A percentile compares a stretch with the other conserved stretches of the same genome.
Evolutionary conservation across 2,329 filamentous ascomycete species (phyloP).

Genomic region (Penicillium sumatraense): DNA sequence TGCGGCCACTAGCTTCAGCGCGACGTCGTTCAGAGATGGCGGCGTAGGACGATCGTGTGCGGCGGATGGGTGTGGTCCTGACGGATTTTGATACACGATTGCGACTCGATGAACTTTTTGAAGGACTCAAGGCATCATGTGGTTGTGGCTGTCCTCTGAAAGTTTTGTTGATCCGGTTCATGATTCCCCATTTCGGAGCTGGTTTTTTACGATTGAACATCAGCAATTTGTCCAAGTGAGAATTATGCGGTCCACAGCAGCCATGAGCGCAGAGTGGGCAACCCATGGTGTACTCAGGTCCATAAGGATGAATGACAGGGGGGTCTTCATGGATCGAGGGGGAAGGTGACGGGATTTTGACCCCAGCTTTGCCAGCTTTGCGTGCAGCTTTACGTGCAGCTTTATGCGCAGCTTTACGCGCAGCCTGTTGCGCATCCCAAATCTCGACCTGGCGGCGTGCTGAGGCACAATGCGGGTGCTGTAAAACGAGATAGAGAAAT

Average conservation of each 20-base stretch:
- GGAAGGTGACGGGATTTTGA: too few relatives aligned
- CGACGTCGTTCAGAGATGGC: conserved; percentile 36
- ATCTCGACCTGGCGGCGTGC: too few relatives aligned
- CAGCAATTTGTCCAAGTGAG: neutral
- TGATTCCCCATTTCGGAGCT: neutral
- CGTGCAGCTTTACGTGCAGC: too few relatives aligned
- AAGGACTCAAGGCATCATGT: conserved; percentile 2
- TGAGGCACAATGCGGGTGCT: too few relatives aligned
- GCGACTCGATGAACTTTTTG: neutral
- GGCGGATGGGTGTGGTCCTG: conserved; percentile 16
- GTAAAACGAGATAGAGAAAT: too few relatives aligned
- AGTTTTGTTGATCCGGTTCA: neutral
- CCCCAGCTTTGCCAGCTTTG: too few relatives aligned
- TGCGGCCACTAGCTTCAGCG: conserved; percentile 35
- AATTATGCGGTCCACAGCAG: neutral
- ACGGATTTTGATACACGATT: neutral
- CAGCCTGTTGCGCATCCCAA: too few relatives aligned
- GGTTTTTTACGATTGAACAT: neutral
- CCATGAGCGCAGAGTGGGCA: too few relatives aligned
- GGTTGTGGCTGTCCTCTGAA: neutral
- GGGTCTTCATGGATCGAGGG: neutral
- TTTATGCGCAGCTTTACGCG: too few relatives aligned
- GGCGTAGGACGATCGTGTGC: conserved; percentile 30
- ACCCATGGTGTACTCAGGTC: too few relatives aligned
- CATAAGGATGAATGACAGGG: too few relatives aligned